phyloP scores from a whole-genome alignment of 164 flowering plant species.

The Piper longum region DNA sequence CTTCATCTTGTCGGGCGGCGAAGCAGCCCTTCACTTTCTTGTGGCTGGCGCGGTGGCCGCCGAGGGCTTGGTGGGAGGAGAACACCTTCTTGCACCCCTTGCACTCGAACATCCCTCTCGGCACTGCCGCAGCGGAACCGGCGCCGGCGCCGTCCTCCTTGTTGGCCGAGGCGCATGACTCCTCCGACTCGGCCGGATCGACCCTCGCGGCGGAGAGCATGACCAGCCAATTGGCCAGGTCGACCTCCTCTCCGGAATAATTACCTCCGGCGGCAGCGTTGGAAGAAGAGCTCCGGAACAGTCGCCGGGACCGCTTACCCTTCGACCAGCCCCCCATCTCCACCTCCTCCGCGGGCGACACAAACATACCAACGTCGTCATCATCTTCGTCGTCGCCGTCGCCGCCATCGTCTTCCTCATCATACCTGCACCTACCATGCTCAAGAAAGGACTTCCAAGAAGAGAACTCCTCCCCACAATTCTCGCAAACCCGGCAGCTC shows the following conservation, averaged over 20 bases:
- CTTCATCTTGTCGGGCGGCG: constrained; percentile 51
- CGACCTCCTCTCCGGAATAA: constrained; percentile 56
- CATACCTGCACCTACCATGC: constrained; percentile 62
- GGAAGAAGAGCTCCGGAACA: constrained; percentile 12
- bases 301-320: constrained; percentile 55
- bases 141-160: constrained; percentile 36
- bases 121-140: constrained; percentile 22
- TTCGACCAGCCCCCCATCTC: constrained; percentile 49
- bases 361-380: not conserved
- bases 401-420: constrained; percentile 37
- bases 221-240: constrained; percentile 69
- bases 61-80: constrained; percentile 90
- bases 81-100: constrained; percentile 83
- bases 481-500: constrained; percentile 56
- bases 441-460: constrained; percentile 91
- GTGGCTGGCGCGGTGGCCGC: constrained; percentile 94
- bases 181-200: constrained; percentile 50
- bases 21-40: constrained; percentile 95
- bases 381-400: constrained; percentile 9
- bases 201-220: constrained; percentile 55
- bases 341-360: constrained; percentile 11
- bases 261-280: constrained; percentile 14
- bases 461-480: constrained; percentile 76
- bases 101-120: constrained; percentile 69
- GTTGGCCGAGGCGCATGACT: constrained; percentile 71